These are phyloP conservation scores for Exserohilum turcica DNA, from an alignment of 2,329 filamentous ascomycete species.

Conservation along the genomic window DNA sequence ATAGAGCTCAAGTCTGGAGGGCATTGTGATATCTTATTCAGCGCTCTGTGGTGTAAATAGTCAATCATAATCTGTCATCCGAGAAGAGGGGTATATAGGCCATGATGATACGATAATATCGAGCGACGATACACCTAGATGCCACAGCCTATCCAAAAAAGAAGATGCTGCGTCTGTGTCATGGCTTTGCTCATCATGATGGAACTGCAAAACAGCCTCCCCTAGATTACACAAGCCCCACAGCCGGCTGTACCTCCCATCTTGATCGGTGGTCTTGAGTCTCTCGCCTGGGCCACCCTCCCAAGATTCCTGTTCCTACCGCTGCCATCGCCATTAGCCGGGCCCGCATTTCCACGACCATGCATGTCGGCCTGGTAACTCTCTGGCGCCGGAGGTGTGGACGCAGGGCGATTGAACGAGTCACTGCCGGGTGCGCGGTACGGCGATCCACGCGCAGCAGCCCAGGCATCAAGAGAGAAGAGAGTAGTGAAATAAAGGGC, in stretches of 20 bases:
- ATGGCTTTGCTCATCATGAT: no score
- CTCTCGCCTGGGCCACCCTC: slow-evolving; percentile 26
- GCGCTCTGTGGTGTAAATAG: no score
- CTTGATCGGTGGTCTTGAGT: slow-evolving; percentile 35
- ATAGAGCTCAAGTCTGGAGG: no score
- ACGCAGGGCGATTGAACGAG: slow-evolving; percentile 32
- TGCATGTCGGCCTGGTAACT: slow-evolving; percentile 43
- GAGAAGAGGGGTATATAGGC: no score
- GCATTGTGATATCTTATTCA: no score
- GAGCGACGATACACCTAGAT: no score
- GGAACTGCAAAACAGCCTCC: not conserved
- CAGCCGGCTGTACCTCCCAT: slow-evolving; percentile 34
- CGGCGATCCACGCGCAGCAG: slow-evolving; percentile 41
- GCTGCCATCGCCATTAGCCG: slow-evolving; percentile 12
- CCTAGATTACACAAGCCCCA: slow-evolving; percentile 37
- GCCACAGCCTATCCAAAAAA: no score
- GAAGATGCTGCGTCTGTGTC: no score
- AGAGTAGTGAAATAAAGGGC: slow-evolving; percentile 49
- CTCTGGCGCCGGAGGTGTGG: slow-evolving; percentile 20
- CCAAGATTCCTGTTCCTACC: slow-evolving; percentile 24
- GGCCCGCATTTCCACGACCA: slow-evolving; percentile 31
- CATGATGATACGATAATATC: no score
- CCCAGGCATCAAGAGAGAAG: slow-evolving; percentile 46
- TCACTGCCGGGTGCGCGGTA: slow-evolving; percentile 33
- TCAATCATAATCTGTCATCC: no score